A percentile compares a stretch with the other conserved stretches of the same genome.
phyloP scores from a whole-genome alignment of 306 rosid genomes.

The Rosa lucieae region DNA sequence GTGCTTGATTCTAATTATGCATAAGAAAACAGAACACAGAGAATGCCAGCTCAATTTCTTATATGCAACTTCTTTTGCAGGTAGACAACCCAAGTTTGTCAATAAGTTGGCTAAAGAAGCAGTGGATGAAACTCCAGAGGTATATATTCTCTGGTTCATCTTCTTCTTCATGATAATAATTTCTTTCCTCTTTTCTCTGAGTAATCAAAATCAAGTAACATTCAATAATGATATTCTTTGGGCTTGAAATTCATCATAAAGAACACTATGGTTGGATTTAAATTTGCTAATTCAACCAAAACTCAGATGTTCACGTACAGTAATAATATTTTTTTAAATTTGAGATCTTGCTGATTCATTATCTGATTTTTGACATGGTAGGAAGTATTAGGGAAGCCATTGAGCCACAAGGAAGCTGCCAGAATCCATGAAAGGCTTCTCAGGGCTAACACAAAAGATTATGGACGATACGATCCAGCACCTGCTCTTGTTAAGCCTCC shows the following conservation, averaged over 20 bases:
- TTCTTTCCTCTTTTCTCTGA: background rate
- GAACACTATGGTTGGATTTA: background rate
- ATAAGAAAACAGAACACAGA: background rate
- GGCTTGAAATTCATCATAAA: background rate
- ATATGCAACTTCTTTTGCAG: slow-evolving; percentile 40
- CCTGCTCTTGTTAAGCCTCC: slow-evolving; percentile 91
- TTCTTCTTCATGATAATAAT: background rate
- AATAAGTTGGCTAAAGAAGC: slow-evolving; percentile 29
- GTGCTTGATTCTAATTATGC: background rate
- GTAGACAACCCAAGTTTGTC: slow-evolving; percentile 41
- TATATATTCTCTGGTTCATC: background rate
- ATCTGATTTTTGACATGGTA: background rate
- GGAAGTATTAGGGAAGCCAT: slow-evolving; percentile 19
- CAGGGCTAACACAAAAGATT: slow-evolving; percentile 68
- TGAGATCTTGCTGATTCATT: background rate
- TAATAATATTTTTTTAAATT: background rate
- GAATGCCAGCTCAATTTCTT: background rate
- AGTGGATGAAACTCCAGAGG: slow-evolving; percentile 29
- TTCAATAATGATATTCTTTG: background rate
- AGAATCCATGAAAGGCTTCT: slow-evolving; percentile 79
- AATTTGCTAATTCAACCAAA: background rate
- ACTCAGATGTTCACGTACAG: background rate
- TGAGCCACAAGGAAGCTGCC: slow-evolving; percentile 34
- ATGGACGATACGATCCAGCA: slow-evolving; percentile 87
- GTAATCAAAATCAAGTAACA: background rate